A percentile compares a stretch with the other conserved stretches of the same genome.
Evolutionary conservation across 2,329 filamentous ascomycete species (phyloP).

Genomic region (Cryoendolithus antarcticus): DNA sequence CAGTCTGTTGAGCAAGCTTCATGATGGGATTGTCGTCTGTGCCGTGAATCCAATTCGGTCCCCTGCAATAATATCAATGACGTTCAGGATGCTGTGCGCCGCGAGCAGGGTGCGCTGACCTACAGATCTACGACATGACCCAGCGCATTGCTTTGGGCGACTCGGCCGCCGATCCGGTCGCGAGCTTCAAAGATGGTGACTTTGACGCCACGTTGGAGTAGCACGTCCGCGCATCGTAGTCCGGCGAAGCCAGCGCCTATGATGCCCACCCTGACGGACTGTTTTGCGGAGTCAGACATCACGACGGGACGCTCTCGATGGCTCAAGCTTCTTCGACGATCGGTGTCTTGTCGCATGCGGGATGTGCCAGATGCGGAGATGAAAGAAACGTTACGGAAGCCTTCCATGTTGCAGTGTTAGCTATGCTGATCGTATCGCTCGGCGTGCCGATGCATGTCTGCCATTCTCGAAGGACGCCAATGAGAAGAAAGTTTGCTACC

Average conservation of each 20-base stretch:
- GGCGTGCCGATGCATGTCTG: no score
- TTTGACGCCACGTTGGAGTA: slow-evolving; percentile 50
- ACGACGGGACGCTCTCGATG: neutral
- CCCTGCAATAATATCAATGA: slow-evolving; percentile 27
- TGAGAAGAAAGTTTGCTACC: no score
- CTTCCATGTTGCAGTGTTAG: slow-evolving; percentile 1
- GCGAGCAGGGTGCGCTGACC: slow-evolving; percentile 13
- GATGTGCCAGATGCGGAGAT: slow-evolving; percentile 3
- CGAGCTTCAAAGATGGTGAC: slow-evolving; percentile 61
- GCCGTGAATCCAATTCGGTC: slow-evolving; percentile 74
- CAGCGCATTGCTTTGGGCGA: slow-evolving; percentile 28
- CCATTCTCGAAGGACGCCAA: no score
- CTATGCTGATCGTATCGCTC: neutral
- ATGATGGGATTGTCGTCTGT: slow-evolving; percentile 59
- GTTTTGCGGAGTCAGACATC: slow-evolving; percentile 1
- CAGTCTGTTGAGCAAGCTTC: slow-evolving; percentile 51
- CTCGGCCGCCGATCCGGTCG: slow-evolving; percentile 53
- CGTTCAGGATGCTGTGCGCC: neutral
- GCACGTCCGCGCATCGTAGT: slow-evolving; percentile 56
- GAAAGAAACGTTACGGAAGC: slow-evolving; percentile 2
- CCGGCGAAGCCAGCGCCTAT: slow-evolving; percentile 60
- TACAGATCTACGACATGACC: slow-evolving; percentile 47
- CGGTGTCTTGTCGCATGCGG: slow-evolving; percentile 7
- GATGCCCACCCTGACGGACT: slow-evolving; percentile 38
- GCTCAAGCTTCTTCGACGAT: no score